These are phyloP conservation scores for Penicillium fuscoglaucum DNA, from an alignment of 2,329 filamentous ascomycete species.

Conservation along the genomic window DNA sequence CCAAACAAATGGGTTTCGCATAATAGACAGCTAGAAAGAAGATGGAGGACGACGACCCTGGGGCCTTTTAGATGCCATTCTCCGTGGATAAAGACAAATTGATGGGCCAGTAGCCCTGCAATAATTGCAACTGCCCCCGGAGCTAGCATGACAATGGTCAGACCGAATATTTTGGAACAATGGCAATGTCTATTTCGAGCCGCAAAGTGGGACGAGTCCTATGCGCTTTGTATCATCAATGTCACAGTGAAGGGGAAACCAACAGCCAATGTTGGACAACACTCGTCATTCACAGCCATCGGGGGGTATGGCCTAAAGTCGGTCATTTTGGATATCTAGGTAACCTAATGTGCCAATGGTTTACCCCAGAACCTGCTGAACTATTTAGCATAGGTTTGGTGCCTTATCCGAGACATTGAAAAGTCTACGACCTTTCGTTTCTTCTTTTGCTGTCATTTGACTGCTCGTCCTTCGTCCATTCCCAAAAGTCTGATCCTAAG, in stretches of 20 bases:
- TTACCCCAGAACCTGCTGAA: background rate
- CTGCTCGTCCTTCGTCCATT: background rate
- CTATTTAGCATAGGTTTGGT: background rate
- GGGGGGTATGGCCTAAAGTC: background rate
- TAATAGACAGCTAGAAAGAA: background rate
- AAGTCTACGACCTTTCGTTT: background rate
- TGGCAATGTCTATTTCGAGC: background rate
- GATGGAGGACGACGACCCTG: background rate
- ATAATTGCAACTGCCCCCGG: background rate
- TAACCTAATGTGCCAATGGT: background rate
- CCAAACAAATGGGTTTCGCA: background rate
- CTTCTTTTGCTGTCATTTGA: background rate
- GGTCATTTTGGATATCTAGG: background rate
- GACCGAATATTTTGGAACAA: background rate
- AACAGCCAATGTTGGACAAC: background rate
- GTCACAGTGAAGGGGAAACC: background rate
- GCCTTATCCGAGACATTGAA: background rate
- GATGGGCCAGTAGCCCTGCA: background rate
- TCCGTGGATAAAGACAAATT: slow-evolving; percentile 7
- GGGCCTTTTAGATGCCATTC: slow-evolving; percentile 10
- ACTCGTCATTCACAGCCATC: background rate
- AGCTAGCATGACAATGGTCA: background rate
- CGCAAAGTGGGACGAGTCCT: background rate
- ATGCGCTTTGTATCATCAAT: background rate
- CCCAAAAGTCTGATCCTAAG: background rate